Percentiles rank a stretch among this genome's conserved stretches.
Conservation (phyloP, 305 asterid genomes). For the Fraxinus ornus region DNA sequence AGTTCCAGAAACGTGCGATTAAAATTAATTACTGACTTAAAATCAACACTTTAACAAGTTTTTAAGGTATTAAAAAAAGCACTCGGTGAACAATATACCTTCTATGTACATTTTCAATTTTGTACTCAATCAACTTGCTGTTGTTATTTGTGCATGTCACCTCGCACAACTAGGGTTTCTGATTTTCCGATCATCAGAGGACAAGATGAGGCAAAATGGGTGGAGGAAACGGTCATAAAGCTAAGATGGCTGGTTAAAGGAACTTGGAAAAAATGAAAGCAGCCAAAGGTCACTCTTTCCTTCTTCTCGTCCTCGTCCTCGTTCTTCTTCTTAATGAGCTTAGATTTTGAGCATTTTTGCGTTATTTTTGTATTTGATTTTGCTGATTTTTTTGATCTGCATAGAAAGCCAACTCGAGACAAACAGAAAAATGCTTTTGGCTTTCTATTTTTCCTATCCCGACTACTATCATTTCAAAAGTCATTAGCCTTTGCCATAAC, state of each 20-base stretch:
- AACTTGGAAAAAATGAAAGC: slow-evolving; percentile 49
- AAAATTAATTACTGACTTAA: too few relatives aligned
- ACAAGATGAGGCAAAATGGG: slow-evolving; percentile 35
- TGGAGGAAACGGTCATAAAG: slow-evolving; percentile 55
- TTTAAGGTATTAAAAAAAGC: not conserved
- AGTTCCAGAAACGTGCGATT: too few relatives aligned
- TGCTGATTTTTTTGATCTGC: slow-evolving; percentile 21
- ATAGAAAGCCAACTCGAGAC: slow-evolving; percentile 53
- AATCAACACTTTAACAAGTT: too few relatives aligned
- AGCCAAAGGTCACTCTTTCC: slow-evolving; percentile 32
- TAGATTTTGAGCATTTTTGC: not conserved
- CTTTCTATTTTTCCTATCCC: too few relatives aligned
- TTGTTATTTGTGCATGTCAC: slow-evolving; percentile 17
- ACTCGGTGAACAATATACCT: too few relatives aligned
- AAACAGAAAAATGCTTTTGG: slow-evolving; percentile 32
- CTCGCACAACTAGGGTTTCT: slow-evolving; percentile 23
- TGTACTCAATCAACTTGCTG: not conserved
- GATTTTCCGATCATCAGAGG: not conserved
- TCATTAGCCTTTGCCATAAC: too few relatives aligned
- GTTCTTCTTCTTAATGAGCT: not conserved
- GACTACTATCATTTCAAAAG: too few relatives aligned
- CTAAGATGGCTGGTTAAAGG: slow-evolving; percentile 62
- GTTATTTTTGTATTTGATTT: not conserved
- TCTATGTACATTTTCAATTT: not conserved
- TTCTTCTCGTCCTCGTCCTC: not conserved